Percentiles rank a stretch among this genome's conserved stretches.
Evolutionary conservation across 1,284 basidiomycete species (phyloP).

Genomic region (Heterobasidion occidentale): DNA sequence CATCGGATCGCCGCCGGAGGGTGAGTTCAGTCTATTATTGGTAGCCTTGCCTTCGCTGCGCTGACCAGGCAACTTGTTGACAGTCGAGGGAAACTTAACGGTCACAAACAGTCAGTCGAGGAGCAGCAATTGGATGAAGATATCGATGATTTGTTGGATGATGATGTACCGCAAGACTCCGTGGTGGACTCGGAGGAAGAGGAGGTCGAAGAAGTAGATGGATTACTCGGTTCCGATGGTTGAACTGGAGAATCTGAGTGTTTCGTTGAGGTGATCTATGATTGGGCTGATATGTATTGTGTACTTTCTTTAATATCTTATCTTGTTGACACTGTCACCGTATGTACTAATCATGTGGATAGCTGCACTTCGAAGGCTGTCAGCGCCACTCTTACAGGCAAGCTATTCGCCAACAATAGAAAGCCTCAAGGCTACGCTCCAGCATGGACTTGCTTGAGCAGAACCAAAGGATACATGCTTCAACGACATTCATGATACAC

Average conservation of each 20-base stretch:
- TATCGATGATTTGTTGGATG: not conserved
- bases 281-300: not conserved
- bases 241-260: not conserved
- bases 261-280: not conserved
- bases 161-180: constrained; percentile 9
- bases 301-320: not conserved
- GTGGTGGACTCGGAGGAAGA: constrained; percentile 17
- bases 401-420: no score
- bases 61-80: no score
- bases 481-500: no score
- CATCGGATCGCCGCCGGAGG: not conserved
- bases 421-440: no score
- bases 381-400: no score
- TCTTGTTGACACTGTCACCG: no score
- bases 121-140: not conserved
- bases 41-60: not conserved
- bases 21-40: not conserved
- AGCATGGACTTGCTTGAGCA: no score
- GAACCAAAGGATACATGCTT: no score
- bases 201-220: constrained; percentile 13
- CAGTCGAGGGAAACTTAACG: not conserved
- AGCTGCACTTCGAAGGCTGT: no score
- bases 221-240: not conserved
- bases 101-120: not conserved
- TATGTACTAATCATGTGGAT: no score